Evolutionary conservation across 257 asterid species (phyloP), one percentile per base, ranked within the genome.

Genomic region (Solanum okadae): DNA sequence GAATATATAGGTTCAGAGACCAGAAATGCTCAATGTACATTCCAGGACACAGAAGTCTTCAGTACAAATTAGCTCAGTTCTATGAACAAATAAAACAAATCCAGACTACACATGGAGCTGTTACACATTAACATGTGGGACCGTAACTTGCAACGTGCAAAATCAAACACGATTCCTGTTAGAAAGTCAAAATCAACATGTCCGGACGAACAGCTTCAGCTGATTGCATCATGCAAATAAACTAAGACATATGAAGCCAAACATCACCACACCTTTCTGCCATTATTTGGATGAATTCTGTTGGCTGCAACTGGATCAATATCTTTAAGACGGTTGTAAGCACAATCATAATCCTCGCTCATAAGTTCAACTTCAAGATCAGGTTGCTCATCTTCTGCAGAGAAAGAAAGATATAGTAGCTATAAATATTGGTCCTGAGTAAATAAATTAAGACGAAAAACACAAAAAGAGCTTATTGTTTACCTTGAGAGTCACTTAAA

Each of bases 231-330:
- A 31, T 18, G 68, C 42, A 82, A 49, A 82, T 52, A 82, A 82
- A 49, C 5, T 44, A 18, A 5, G 70, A 34, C 34, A 86, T 52
- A 34, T 2, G 40, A 38, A 31, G 34, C 38, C 25, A 40, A 84
- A 44, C 38, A 88, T 70, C 75, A 46, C 35, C 90, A 83, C 42
- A 96, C 99, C 99, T 96, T 97, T 91, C 98, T 93, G 52, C 90
- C 93, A 89, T 97, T 96, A 90, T 97, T 97, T 72, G 98, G 99
- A 90, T 97, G 98, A 88, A 96, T 93, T 92, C 99, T 92, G 91
- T 92, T 91, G 68, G 98, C 97, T 34, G 98, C 98, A 90, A 91
- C 91, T 34, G 98, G 98, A 92, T 97, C 99, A 86, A 97, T 91
- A 73, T 92, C 93, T 89, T 92, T 93, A 67, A 97, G 98, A 87